Percentiles rank a stretch among this genome's conserved stretches.
Evolutionary conservation across 768 basidiomycete genomes (phyloP).

Genomic region (Lyophyllum decastes): DNA sequence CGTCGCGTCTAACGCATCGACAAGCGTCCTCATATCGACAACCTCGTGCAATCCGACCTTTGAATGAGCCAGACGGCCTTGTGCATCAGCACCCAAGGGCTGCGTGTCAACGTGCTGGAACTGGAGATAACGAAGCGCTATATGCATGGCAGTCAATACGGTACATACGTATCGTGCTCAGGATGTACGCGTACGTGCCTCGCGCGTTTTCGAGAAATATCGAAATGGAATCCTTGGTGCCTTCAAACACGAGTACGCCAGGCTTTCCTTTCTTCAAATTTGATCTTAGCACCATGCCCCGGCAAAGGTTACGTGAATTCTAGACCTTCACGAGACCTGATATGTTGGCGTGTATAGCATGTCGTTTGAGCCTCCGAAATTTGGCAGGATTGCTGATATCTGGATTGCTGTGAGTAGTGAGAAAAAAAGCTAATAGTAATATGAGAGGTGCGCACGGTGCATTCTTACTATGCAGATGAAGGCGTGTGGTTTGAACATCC

Average conservation of each 20-base stretch:
- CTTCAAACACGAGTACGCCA: constrained; percentile 44
- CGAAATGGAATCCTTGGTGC: constrained; percentile 32
- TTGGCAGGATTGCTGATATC: constrained; percentile 42
- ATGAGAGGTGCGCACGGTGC: constrained; percentile 36
- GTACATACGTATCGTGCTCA: background rate
- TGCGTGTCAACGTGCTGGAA: constrained; percentile 43
- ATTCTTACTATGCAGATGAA: constrained; percentile 41
- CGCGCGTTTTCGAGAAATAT: constrained; percentile 38
- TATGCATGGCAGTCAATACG: background rate
- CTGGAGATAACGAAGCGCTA: constrained; percentile 44
- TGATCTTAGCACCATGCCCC: background rate
- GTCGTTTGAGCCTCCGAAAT: constrained; percentile 40
- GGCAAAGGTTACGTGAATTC: background rate
- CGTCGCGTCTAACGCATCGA: constrained; percentile 30
- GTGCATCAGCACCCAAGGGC: constrained; percentile 17
- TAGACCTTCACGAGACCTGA: constrained; percentile 44
- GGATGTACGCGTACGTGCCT: constrained; percentile 24
- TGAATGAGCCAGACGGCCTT: constrained; percentile 23
- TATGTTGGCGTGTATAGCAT: constrained; percentile 34
- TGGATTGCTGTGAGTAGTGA: constrained; percentile 6
- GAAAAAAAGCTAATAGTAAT: background rate
- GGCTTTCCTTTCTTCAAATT: constrained; percentile 41
- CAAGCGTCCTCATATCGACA: constrained; percentile 32
- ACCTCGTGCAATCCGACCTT: constrained; percentile 38
- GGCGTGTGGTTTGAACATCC: constrained; percentile 15